Percentiles rank a stretch among this genome's conserved stretches.
These are phyloP conservation scores for Capniomyces stellatus DNA, from an alignment of 371 early-diverging fungal genomes.

Conservation along the genomic window DNA sequence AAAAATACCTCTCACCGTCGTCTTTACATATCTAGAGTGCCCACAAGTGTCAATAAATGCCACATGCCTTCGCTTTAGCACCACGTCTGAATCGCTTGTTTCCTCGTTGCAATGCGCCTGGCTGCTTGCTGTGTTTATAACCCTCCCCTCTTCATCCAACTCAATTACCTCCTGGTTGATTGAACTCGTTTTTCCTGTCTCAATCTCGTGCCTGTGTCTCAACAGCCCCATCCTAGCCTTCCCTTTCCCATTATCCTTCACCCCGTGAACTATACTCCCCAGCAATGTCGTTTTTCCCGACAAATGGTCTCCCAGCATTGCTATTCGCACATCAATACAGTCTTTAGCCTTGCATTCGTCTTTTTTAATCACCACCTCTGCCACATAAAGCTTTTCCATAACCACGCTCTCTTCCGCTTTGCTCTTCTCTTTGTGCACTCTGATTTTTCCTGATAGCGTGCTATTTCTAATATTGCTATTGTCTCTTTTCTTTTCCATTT, in stretches of 20 bases:
- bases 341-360: constrained; percentile 29
- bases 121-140: constrained; percentile 20
- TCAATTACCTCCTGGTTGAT: constrained; percentile 75
- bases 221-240: constrained; percentile 64
- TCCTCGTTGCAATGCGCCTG: constrained; percentile 9
- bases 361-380: constrained; percentile 23
- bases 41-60: constrained; percentile 26
- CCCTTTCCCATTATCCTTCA: constrained; percentile 75
- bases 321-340: constrained; percentile 61
- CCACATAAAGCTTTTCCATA: constrained; percentile 7
- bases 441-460: not conserved
- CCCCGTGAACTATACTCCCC: constrained; percentile 61
- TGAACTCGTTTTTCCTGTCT: constrained; percentile 73
- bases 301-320: constrained; percentile 61
- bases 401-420: constrained; percentile 6
- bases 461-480: not conserved
- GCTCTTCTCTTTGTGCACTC: constrained; percentile 7
- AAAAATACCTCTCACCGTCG: constrained; percentile 17
- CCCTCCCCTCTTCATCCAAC: constrained; percentile 30
- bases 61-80: constrained; percentile 10
- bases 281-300: constrained; percentile 76
- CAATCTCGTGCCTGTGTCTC: constrained; percentile 81
- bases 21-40: constrained; percentile 19
- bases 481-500: not conserved
- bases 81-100: not conserved